phyloP scores from a whole-genome alignment of 768 basidiomycete genomes.

The Boletus speciosus region DNA sequence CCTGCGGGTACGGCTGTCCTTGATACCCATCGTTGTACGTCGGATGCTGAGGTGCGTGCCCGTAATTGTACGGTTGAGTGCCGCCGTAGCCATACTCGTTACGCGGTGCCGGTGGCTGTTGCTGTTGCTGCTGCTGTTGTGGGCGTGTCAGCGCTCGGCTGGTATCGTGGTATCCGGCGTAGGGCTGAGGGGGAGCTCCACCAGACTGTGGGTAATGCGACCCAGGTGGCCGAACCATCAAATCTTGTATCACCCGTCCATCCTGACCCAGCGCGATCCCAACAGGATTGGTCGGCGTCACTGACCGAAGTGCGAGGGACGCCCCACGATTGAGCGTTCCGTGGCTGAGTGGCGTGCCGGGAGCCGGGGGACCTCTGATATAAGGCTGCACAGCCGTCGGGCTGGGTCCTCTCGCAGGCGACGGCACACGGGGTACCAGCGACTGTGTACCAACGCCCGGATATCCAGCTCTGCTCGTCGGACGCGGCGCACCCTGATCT shows the following conservation, averaged over 20 bases:
- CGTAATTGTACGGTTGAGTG: slow-evolving; percentile 15
- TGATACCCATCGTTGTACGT: slow-evolving; percentile 19
- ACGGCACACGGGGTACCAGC: slow-evolving; percentile 60
- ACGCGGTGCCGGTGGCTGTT: slow-evolving; percentile 26
- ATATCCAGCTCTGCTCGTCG: slow-evolving; percentile 63
- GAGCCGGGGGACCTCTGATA: slow-evolving; percentile 5
- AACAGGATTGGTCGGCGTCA: slow-evolving; percentile 73
- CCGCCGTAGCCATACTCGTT: slow-evolving; percentile 15
- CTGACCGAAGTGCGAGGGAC: slow-evolving; percentile 40
- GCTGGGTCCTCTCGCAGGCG: slow-evolving; percentile 40
- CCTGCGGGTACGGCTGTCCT: slow-evolving; percentile 15
- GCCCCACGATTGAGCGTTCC: slow-evolving; percentile 9
- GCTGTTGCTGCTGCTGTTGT: slow-evolving; percentile 29
- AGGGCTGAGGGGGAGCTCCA: slow-evolving; percentile 13
- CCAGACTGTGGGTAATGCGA: slow-evolving; percentile 11
- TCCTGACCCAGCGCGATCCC: slow-evolving; percentile 80
- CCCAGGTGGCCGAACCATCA: slow-evolving; percentile 44
- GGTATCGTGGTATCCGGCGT: slow-evolving; percentile 18
- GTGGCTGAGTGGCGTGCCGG: slow-evolving; percentile 1
- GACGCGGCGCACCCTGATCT: slow-evolving; percentile 43
- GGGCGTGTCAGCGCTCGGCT: slow-evolving; percentile 33
- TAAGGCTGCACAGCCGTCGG: slow-evolving; percentile 17
- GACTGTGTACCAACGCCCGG: slow-evolving; percentile 80
- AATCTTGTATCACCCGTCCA: slow-evolving; percentile 79
- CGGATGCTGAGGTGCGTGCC: slow-evolving; percentile 20